Conservation (phyloP, 192 early-diverging fungal genomes). For the Backusella tuberculispora region DNA sequence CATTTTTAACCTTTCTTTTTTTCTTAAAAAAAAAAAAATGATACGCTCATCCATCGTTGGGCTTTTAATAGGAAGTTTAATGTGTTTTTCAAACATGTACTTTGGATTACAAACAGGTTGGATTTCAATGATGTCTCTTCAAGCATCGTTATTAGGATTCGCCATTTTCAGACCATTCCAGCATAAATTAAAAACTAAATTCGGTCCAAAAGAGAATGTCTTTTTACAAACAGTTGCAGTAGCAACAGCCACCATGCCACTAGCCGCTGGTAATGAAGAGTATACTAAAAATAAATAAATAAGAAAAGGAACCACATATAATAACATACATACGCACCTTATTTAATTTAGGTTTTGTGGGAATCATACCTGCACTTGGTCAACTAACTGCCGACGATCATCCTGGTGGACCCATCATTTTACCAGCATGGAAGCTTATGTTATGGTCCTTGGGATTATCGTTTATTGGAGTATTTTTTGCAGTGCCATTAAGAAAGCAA, state of each 20-base stretch:
- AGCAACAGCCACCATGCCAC: constrained; percentile 89
- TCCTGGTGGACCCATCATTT: constrained; percentile 54
- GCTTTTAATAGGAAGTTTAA: constrained; percentile 63
- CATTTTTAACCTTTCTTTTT: neutral
- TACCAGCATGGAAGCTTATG: constrained; percentile 55
- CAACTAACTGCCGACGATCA: constrained; percentile 64
- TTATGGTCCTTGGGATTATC: constrained; percentile 78
- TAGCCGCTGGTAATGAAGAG: constrained; percentile 55
- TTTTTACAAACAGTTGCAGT: constrained; percentile 82
- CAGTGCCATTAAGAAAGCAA: constrained; percentile 75
- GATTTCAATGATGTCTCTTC: constrained; percentile 80
- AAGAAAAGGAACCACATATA: neutral
- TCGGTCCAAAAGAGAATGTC: constrained; percentile 85
- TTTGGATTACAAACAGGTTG: constrained; percentile 85
- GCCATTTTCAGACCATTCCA: constrained; percentile 75
- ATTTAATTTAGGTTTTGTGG: constrained; percentile 64
- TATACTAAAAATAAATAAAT: neutral
- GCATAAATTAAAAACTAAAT: constrained; percentile 45
- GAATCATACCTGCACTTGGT: constrained; percentile 82
- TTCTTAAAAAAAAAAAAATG: constrained; percentile 12
- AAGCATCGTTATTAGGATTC: constrained; percentile 75
- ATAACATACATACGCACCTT: neutral
- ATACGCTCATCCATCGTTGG: constrained; percentile 61
- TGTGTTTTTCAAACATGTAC: constrained; percentile 89
- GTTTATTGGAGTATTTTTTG: constrained; percentile 91